phyloP scores from a whole-genome alignment of 108 stramenopile genomes.

The Mediolabrus comicus region DNA sequence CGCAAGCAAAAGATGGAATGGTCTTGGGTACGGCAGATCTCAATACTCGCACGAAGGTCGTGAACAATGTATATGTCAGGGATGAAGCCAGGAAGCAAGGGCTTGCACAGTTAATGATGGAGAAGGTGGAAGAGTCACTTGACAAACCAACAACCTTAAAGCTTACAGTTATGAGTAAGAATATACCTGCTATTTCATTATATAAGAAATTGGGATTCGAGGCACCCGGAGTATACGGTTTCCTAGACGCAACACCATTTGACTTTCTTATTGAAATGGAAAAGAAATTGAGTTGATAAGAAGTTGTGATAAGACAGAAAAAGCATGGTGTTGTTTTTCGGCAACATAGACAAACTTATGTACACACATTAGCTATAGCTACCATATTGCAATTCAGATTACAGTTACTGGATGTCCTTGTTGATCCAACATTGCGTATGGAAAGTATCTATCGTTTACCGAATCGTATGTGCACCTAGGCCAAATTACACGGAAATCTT shows the following conservation, averaged over 20 bases:
- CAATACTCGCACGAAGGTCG: conserved; percentile 11
- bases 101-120: conserved; percentile 37
- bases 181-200: conserved; percentile 28
- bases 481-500: conserved; percentile 60
- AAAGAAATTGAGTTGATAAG: conserved; percentile 18
- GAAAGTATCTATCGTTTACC: conserved; percentile 70
- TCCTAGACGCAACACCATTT: conserved; percentile 17
- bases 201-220: conserved; percentile 36
- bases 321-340: too few species aligned
- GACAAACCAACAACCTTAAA: conserved; percentile 18
- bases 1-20: conserved; percentile 1
- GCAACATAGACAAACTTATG: not conserved
- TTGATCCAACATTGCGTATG: conserved; percentile 51
- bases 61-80: conserved; percentile 41
- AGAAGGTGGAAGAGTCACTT: conserved; percentile 18
- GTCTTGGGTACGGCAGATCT: conserved; percentile 41
- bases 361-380: not conserved
- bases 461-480: conserved; percentile 79
- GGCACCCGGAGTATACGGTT: conserved; percentile 30
- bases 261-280: conserved; percentile 48
- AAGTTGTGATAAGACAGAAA: too few species aligned
- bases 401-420: conserved; percentile 22
- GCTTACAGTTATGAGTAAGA: conserved; percentile 31
- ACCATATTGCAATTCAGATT: not conserved
- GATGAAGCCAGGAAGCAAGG: conserved; percentile 37